Evolutionary conservation across 495 filamentous ascomycete genomes (phyloP), one percentile per base, ranked within the genome.

Genomic region (Halenospora varia): DNA sequence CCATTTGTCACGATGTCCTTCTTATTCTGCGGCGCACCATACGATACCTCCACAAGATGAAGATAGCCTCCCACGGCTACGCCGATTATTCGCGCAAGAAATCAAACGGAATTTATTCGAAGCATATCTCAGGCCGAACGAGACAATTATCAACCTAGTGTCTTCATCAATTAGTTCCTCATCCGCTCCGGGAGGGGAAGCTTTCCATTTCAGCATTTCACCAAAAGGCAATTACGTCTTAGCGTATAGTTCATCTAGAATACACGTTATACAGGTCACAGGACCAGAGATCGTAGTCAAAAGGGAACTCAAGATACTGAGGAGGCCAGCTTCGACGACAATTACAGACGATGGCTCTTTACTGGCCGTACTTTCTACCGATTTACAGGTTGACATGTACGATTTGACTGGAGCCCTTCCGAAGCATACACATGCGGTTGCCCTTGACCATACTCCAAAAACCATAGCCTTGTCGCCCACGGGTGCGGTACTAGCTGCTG

Each of bases 241-340:
- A 9, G 90, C 88, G 42, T 86, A 90, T 61, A 92, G 88, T 66
- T 93, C 90, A n/a, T 93, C 90, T 18, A 77, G 90, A 53, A 91
- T 95, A 63, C 83, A 90, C 58, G 83, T 93, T n/a, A 65, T 94
- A 35, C 83, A 91, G 66, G 76, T 88, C 2, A 73, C 79, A 10
- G 73, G 73, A 2, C 70, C 77, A 17, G 74, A 79, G 10, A 69
- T 88, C 2, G 70, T 69, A 8, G 86, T 95, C 4, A 83, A 79
- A 63, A 77, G 90, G 62, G 90, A 94, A 67, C 76, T 96, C 52
- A 88, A 92, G 71, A 88, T 92, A 51, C 73, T 84, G 62, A 80
- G 88, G 44, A 83, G 89, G 53, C 92, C 92, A 3, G 77, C 88
- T 39, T 83, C 88, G 13, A 85, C 88, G 13, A 86, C 90, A 25